Evolutionary conservation across 2,329 filamentous ascomycete species (phyloP), one percentile per base, ranked within the genome.

Genomic region (Biscogniauxia sp.): DNA sequence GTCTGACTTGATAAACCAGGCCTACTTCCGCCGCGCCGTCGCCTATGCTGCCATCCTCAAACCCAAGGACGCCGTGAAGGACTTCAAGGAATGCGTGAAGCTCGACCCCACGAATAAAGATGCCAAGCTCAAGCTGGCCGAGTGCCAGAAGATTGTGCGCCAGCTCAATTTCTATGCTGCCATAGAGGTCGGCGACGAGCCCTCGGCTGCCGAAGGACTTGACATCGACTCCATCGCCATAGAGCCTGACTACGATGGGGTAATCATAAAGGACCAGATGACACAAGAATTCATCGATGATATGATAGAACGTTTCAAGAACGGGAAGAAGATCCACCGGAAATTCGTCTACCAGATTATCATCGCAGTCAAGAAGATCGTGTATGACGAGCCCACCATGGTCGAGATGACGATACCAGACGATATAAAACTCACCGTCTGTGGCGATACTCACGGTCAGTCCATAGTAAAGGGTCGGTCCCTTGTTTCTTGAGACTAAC

Each of bases 331-430:
- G 78, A 84, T 99, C 60, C 92, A 95, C 76, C 89, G 87, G 79
- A 99, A 98, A 84, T 99, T 97, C 74, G 95, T 94, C 66, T 98
- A 94, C 81, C 92, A 97, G 79, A 99, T 99, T 73, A 84, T 99
- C 70, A 80, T 97, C 69, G 91, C 91, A 5, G 91, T 96, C 69
- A 92, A 91, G 81, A 89, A 97, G 65, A 85, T 99, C 60, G 89
- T 97, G 53, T 93, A 94, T 75, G 88, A 93, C 57, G 95, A 99
- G 78, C 85, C 94, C 17, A 99, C 95, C 25, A 97, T 99, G 95
- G 93, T 97, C 25, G 95, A 99, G 79, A 85, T 95, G 73, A 86
- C 91, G 55, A 87, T 99, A 58, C 86, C 89, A 5, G 79, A 91
- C 53, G 92, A 88, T 59, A 87, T 89, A 60, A 85, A 89, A 72